Evolutionary conservation across 2,329 filamentous ascomycete genomes (phyloP), one percentile per base, ranked within the genome.

Genomic region (Xylariaceae sp.): DNA sequence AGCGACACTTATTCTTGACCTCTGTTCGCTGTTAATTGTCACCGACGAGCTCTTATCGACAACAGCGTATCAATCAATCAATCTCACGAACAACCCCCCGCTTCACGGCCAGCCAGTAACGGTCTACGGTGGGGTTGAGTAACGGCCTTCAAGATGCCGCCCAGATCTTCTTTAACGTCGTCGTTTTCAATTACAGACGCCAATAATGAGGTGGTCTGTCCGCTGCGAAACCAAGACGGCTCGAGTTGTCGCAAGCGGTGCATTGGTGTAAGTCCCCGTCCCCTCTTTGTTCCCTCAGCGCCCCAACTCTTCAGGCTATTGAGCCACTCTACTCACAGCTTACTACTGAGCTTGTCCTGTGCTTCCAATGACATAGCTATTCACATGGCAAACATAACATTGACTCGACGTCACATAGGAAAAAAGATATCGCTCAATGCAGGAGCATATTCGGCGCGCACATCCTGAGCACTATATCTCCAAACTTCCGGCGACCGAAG

Each of bases 391-490:
- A 41, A 49, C 44, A 48, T 57, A 48, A 62, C 56, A 45, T 49
- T 45, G 45, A 50, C 52, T 55, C 54, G 49, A 47, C 40, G 44
- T 54, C 55, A 56, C 46, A 67, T 70, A 94, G 89, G 89, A 94
- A 74, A 95, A 95, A 71, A 82, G 88, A 58, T 98, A 91, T 73
- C 90, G 93, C 68, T 97, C 92, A 53, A 97, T 98, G 89, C 93
- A 97, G 72, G 93, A 98, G 79, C 93, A 98, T 65, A 97, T 98
- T 63, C 88, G 93, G 61, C 85, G 93, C 68, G 92, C 93, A 57
- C 93, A 98, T 67, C 92, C 92, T 50, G 90, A 95, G 67, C 86
- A 96, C 68, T 97, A 97, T 72, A 95, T 98, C 60, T 85, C 93
- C 40, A 96, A 97, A 79, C 86, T 97, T 59, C 92, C 93, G 56